phyloP scores from a whole-genome alignment of 768 basidiomycete genomes.

The Leucocoprinus birnbaumii region DNA sequence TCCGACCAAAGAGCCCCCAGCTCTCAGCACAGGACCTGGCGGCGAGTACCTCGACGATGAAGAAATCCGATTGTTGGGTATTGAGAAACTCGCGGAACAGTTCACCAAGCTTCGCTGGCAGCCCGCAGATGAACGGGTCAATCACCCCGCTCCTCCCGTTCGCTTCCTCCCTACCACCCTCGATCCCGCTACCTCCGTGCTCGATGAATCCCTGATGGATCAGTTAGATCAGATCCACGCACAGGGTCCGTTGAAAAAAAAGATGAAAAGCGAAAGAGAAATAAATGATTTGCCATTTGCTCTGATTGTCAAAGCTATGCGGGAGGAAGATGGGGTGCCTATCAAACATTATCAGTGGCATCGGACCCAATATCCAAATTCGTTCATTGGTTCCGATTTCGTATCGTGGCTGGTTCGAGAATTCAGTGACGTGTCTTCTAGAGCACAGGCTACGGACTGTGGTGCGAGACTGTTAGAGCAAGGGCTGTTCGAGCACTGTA shows the following conservation, averaged over 20 bases:
- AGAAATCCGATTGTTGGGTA: slow-evolving; percentile 85
- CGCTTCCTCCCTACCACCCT: slow-evolving; percentile 85
- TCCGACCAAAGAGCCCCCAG: slow-evolving; percentile 73
- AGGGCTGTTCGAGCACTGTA: slow-evolving; percentile 84
- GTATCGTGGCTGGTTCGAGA: slow-evolving; percentile 92
- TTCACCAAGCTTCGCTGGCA: slow-evolving; percentile 86
- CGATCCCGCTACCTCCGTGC: slow-evolving; percentile 73
- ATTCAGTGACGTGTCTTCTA: slow-evolving; percentile 83
- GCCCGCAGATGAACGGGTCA: slow-evolving; percentile 51
- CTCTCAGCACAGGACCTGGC: slow-evolving; percentile 48
- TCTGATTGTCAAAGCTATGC: slow-evolving; percentile 79
- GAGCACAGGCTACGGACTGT: slow-evolving; percentile 78
- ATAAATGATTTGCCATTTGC: slow-evolving; percentile 62
- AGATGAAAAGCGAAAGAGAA: slow-evolving; percentile 75
- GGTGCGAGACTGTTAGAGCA: slow-evolving; percentile 74
- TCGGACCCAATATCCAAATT: slow-evolving; percentile 64
- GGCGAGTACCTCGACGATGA: slow-evolving; percentile 83
- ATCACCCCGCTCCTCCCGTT: slow-evolving; percentile 50
- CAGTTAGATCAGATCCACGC: slow-evolving; percentile 82
- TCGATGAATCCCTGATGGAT: slow-evolving; percentile 75
- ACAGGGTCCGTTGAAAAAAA: slow-evolving; percentile 71
- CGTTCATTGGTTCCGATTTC: slow-evolving; percentile 87
- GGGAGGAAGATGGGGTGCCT: slow-evolving; percentile 77
- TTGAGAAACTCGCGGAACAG: slow-evolving; percentile 86
- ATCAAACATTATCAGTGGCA: slow-evolving; percentile 90